phyloP scores from a whole-genome alignment of 2,329 filamentous ascomycete species.

The Mycogone perniciosa region DNA sequence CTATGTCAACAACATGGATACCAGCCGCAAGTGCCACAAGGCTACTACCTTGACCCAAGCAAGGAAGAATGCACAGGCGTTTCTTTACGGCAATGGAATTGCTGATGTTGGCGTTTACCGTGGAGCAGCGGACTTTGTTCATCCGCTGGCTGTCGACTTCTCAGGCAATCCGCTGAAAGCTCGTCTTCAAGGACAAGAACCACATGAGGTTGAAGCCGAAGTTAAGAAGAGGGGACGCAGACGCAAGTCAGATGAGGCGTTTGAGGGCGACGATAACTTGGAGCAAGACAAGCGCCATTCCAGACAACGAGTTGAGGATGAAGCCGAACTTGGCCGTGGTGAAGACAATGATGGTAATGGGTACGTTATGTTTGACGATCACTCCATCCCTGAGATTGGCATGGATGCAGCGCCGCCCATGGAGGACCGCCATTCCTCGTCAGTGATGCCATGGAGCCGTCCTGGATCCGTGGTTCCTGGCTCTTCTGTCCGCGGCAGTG shows the following conservation, averaged over 20 bases:
- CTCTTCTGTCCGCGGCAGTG: constrained; percentile 40
- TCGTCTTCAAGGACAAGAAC: constrained; percentile 21
- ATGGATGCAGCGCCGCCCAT: constrained; percentile 61
- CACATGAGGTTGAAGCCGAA: constrained; percentile 15
- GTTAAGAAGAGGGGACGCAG: constrained; percentile 26
- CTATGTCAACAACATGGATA: constrained; percentile 51
- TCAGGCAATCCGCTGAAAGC: constrained; percentile 39
- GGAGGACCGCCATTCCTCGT: constrained; percentile 56
- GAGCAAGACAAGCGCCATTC: constrained; percentile 28
- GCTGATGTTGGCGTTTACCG: constrained; percentile 23
- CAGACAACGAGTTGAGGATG: constrained; percentile 28
- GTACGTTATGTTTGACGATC: constrained; percentile 29
- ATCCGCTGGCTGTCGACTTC: constrained; percentile 39
- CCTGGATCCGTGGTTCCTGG: constrained; percentile 38
- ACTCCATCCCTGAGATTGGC: constrained; percentile 56
- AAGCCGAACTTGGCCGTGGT: constrained; percentile 23
- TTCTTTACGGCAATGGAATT: constrained; percentile 31
- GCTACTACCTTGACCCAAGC: constrained; percentile 29
- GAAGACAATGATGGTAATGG: constrained; percentile 22
- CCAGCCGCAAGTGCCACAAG: constrained; percentile 20
- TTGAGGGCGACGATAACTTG: constrained; percentile 30
- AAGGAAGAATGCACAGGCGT: constrained; percentile 28
- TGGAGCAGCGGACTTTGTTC: constrained; percentile 24
- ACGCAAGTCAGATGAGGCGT: constrained; percentile 39
- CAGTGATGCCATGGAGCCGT: constrained; percentile 48